Evolutionary conservation across 768 basidiomycete genomes (phyloP).

Genomic region (Hericium erinaceus): DNA sequence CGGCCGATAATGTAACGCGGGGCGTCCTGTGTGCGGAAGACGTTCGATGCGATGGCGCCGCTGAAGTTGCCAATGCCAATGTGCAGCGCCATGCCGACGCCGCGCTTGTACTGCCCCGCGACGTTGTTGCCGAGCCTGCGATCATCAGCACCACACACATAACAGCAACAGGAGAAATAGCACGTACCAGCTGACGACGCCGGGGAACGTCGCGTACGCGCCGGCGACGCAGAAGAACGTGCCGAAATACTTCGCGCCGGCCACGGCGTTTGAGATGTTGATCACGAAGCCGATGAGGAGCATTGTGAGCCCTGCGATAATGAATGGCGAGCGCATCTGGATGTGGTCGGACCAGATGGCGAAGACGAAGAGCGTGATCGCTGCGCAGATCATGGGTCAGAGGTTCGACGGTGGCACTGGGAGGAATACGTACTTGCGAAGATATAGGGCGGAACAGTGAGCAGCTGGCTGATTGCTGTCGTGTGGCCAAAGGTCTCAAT

Average conservation of each 20-base stretch:
- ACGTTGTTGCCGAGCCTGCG: constrained; percentile 58
- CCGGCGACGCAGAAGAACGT: constrained; percentile 62
- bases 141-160: background rate
- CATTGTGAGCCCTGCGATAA: constrained; percentile 40
- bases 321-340: constrained; percentile 47
- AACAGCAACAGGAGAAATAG: background rate
- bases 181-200: constrained; percentile 49
- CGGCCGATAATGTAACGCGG: constrained; percentile 58
- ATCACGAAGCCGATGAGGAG: constrained; percentile 52
- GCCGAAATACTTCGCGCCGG: constrained; percentile 61
- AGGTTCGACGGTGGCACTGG: no score
- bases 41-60: constrained; percentile 54
- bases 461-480: constrained; percentile 43
- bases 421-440: constrained; percentile 40
- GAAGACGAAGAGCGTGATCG: constrained; percentile 41
- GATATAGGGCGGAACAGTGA: constrained; percentile 60
- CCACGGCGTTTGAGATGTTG: constrained; percentile 44
- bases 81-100: constrained; percentile 57
- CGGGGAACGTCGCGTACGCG: constrained; percentile 52
- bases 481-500: constrained; percentile 42
- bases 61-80: constrained; percentile 59
- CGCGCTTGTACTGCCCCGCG: constrained; percentile 63
- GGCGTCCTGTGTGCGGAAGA: constrained; percentile 48
- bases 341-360: constrained; percentile 52
- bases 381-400: constrained; percentile 21